phyloP scores from a whole-genome alignment of 805 yeast genomes.

The Yamadazyma phyllophila region DNA sequence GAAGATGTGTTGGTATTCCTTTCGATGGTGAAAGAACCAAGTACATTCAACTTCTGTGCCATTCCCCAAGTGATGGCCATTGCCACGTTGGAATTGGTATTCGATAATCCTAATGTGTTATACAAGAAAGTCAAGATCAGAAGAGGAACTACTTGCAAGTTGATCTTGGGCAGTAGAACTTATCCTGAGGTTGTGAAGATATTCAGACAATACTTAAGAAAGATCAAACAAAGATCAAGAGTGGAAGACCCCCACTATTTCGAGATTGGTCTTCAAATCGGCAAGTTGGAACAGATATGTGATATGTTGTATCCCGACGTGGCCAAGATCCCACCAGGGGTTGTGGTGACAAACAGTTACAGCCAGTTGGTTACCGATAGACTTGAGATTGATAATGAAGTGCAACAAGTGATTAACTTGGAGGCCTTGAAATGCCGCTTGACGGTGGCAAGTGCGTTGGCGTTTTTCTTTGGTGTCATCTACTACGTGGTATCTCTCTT shows the following conservation, averaged over 20 bases:
- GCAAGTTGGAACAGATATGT: conserved; percentile 84
- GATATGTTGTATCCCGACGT: conserved; percentile 67
- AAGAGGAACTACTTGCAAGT: conserved; percentile 78
- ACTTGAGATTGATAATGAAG: conserved; percentile 26
- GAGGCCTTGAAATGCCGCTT: conserved; percentile 19
- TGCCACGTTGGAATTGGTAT: conserved; percentile 85
- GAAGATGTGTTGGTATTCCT: conserved; percentile 74
- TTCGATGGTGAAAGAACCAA: conserved; percentile 72
- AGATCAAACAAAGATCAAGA: conserved; percentile 73
- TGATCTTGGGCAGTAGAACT: conserved; percentile 72
- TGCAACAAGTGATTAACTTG: conserved; percentile 14
- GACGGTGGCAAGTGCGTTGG: conserved; percentile 14
- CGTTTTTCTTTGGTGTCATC: background rate
- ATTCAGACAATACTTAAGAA: conserved; percentile 69
- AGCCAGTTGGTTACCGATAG: conserved; percentile 35
- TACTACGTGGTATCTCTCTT: background rate
- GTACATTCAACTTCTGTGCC: conserved; percentile 87
- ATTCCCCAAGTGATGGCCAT: conserved; percentile 99
- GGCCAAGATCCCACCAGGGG: conserved; percentile 54
- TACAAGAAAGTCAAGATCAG: conserved; percentile 78
- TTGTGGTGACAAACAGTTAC: conserved; percentile 38
- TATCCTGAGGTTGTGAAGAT: conserved; percentile 73
- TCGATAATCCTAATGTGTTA: conserved; percentile 74
- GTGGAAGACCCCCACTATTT: conserved; percentile 86
- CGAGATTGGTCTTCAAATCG: conserved; percentile 79